These are phyloP conservation scores for Solanum hybrid DNA, from an alignment of 305 asterid species.

Conservation along the genomic window DNA sequence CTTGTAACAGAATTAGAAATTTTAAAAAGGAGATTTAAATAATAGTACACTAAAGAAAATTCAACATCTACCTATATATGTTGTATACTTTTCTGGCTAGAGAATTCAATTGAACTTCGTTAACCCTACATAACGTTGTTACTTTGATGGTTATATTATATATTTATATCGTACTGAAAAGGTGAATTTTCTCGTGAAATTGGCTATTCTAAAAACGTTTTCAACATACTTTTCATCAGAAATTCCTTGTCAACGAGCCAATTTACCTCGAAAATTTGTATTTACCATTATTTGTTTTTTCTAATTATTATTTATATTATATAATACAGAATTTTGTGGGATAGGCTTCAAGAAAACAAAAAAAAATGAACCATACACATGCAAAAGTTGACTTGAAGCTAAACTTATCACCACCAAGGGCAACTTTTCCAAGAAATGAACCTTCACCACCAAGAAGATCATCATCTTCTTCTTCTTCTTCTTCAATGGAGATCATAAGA, in stretches of 20 bases:
- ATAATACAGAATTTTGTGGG: not conserved
- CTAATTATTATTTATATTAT: not conserved
- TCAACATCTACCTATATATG: not conserved
- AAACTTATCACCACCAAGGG: slow-evolving; percentile 15
- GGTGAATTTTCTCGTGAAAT: not conserved
- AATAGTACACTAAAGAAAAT: not conserved
- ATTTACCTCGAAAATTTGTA: not conserved
- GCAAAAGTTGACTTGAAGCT: slow-evolving; percentile 25
- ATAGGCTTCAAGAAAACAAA: not conserved
- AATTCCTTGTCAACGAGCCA: not conserved
- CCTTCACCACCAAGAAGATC: slow-evolving; percentile 7
- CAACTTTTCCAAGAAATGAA: not conserved
- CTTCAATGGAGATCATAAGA: slow-evolving; percentile 21
- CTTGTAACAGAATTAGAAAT: not conserved
- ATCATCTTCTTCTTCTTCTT: not conserved
- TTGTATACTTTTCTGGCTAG: not conserved
- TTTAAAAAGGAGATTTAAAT: not conserved
- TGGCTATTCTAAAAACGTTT: not conserved
- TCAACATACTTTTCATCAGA: not conserved
- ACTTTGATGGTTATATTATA: not conserved
- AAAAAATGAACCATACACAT: not conserved
- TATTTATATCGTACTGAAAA: not conserved
- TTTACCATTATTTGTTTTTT: not conserved
- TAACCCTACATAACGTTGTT: not conserved
- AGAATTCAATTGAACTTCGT: not conserved